Conservation (phyloP, 2,329 filamentous ascomycete species). For the Tolypocladium tundrense region DNA sequence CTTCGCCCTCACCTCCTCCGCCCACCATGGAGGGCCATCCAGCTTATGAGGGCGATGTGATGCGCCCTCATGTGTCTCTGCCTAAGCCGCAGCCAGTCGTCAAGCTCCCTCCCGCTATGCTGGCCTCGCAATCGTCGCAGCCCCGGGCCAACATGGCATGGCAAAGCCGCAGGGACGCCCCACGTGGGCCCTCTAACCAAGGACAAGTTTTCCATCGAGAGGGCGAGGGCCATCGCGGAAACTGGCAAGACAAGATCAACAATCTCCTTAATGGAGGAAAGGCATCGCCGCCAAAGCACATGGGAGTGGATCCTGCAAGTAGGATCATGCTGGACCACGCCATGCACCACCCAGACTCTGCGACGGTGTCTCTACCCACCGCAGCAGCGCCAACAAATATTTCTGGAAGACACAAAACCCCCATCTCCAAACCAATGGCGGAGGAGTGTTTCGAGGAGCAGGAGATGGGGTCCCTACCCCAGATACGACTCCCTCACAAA, state of each 20-base stretch:
- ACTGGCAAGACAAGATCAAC: slow-evolving; percentile 81
- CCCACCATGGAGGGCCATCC: slow-evolving; percentile 62
- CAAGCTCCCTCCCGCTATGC: slow-evolving; percentile 57
- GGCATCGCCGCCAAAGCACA: slow-evolving; percentile 43
- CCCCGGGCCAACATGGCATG: slow-evolving; percentile 20
- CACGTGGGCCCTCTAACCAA: slow-evolving; percentile 12
- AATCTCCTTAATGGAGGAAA: slow-evolving; percentile 62
- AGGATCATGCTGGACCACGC: slow-evolving; percentile 54
- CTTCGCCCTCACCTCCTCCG: slow-evolving; percentile 61
- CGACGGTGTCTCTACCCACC: slow-evolving; percentile 60
- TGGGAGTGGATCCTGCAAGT: slow-evolving; percentile 57
- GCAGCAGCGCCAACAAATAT: slow-evolving; percentile 8
- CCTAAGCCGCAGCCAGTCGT: slow-evolving; percentile 67
- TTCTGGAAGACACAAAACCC: slow-evolving; percentile 30
- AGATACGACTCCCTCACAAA: slow-evolving; percentile 55
- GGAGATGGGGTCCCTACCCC: slow-evolving; percentile 68
- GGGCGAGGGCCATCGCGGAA: slow-evolving; percentile 28
- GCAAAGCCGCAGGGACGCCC: slow-evolving; percentile 23
- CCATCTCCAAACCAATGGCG: slow-evolving; percentile 58
- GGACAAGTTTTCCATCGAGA: slow-evolving; percentile 9
- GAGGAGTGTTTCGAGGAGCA: slow-evolving; percentile 75
- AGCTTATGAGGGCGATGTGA: slow-evolving; percentile 56
- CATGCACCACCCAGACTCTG: slow-evolving; percentile 32
- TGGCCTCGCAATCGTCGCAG: slow-evolving; percentile 13
- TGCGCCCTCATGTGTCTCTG: slow-evolving; percentile 58